Conservation (phyloP, 2,329 filamentous ascomycete genomes). For the Didymella pomorum region DNA sequence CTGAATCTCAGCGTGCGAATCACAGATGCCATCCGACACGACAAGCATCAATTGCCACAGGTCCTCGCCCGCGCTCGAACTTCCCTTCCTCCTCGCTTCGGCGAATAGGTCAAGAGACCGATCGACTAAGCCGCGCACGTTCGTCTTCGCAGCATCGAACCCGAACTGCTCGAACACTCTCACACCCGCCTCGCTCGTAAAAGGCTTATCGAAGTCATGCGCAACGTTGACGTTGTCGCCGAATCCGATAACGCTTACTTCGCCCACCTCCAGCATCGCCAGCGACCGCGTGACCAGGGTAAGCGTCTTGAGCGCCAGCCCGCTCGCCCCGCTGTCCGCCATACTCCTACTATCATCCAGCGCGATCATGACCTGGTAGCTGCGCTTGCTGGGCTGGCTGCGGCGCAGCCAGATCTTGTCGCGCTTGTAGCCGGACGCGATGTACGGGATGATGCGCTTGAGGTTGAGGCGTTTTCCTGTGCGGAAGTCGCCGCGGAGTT, state of each 20-base stretch:
- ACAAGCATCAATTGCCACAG: slow-evolving; percentile 96
- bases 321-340: slow-evolving; percentile 79
- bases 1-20: slow-evolving; percentile 84
- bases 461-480: slow-evolving; percentile 99
- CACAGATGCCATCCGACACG: slow-evolving; percentile 91
- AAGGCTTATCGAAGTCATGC: slow-evolving; percentile 83
- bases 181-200: slow-evolving; percentile 82
- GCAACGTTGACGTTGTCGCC: slow-evolving; percentile 84
- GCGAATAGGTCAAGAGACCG: slow-evolving; percentile 84
- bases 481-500: slow-evolving; percentile 94
- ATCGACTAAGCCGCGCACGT: slow-evolving; percentile 80
- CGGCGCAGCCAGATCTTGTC: slow-evolving; percentile 99
- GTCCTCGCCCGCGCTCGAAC: slow-evolving; percentile 63
- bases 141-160: slow-evolving; percentile 85
- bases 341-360: slow-evolving; percentile 96
- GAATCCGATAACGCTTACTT: slow-evolving; percentile 91
- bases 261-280: slow-evolving; percentile 91
- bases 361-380: slow-evolving; percentile 96
- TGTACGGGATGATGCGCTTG: slow-evolving; percentile 99
- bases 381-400: slow-evolving; percentile 87
- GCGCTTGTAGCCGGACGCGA: slow-evolving; percentile 96
- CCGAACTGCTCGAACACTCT: slow-evolving; percentile 83
- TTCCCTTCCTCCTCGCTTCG: slow-evolving; percentile 70
- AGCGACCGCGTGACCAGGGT: slow-evolving; percentile 89
- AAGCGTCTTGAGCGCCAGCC: slow-evolving; percentile 90